These are phyloP conservation scores for Podosphaera aphanis DNA, from an alignment of 2,329 filamentous ascomycete genomes.

Conservation along the genomic window DNA sequence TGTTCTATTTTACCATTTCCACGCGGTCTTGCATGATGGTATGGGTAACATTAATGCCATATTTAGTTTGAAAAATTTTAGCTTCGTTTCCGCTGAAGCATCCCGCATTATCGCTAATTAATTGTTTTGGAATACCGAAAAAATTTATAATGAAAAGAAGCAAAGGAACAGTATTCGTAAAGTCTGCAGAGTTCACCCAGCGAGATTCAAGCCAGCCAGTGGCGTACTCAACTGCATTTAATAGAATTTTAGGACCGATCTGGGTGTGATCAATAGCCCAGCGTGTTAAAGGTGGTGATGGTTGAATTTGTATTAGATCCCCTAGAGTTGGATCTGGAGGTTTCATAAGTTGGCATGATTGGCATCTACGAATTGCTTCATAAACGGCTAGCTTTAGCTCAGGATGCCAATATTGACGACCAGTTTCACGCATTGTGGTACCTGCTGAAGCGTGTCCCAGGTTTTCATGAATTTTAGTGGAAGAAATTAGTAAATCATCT, in stretches of 20 bases:
- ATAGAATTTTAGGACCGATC: not conserved
- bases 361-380: not conserved
- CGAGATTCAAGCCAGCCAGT: slow-evolving; percentile 1
- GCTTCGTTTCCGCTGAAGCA: not conserved
- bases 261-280: not conserved
- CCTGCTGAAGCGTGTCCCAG: not conserved
- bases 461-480: not conserved
- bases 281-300: not conserved
- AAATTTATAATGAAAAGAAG: not conserved
- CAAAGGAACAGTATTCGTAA: not conserved
- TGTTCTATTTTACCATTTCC: not conserved
- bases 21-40: not conserved
- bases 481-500: not conserved
- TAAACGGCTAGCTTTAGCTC: not conserved
- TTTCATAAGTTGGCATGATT: not conserved
- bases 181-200: not conserved
- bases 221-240: not conserved
- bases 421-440: not conserved
- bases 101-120: not conserved
- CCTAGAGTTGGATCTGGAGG: not conserved
- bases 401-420: not conserved
- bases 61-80: not conserved
- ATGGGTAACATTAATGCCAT: not conserved
- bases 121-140: not conserved
- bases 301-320: not conserved